Evolutionary conservation across 2,329 filamentous ascomycete species (phyloP).

Genomic region (Colletotrichum destructivum): DNA sequence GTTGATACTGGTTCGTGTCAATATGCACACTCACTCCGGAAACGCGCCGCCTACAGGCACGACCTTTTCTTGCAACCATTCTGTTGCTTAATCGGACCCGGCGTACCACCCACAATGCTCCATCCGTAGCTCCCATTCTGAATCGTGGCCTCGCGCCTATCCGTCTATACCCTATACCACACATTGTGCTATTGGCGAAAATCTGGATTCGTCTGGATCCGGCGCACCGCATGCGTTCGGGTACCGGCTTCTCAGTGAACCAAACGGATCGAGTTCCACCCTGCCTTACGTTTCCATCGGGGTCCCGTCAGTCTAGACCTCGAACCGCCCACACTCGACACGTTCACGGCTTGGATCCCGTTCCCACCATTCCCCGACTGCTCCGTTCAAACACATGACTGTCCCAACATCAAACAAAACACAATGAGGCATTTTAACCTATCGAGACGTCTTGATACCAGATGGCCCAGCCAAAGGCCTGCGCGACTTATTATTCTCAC

Average conservation of each 20-base stretch:
- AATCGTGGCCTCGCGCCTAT: background rate
- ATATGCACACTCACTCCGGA: constrained; percentile 36
- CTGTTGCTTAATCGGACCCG: constrained; percentile 25
- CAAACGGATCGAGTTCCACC: constrained; percentile 26
- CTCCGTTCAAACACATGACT: constrained; percentile 17
- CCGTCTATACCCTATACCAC: background rate
- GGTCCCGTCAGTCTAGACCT: constrained; percentile 29
- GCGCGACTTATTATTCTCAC: constrained; percentile 19
- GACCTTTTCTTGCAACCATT: constrained; percentile 26
- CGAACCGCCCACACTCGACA: constrained; percentile 14
- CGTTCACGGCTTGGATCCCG: background rate
- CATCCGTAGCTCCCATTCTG: constrained; percentile 11
- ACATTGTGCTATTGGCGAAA: too few relatives aligned
- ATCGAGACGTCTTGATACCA: background rate
- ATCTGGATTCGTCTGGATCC: background rate
- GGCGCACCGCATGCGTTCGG: constrained; percentile 2
- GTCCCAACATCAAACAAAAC: background rate
- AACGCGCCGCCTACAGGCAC: constrained; percentile 30
- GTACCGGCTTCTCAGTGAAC: background rate
- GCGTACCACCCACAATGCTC: constrained; percentile 10
- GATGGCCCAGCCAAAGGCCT: background rate
- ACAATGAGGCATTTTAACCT: constrained; percentile 30
- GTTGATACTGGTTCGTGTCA: constrained; percentile 28
- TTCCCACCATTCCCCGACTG: constrained; percentile 22
- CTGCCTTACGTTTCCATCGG: constrained; percentile 29